Evolutionary conservation across 257 asterid species (phyloP).

Genomic region (Nicotiana knightiana): DNA sequence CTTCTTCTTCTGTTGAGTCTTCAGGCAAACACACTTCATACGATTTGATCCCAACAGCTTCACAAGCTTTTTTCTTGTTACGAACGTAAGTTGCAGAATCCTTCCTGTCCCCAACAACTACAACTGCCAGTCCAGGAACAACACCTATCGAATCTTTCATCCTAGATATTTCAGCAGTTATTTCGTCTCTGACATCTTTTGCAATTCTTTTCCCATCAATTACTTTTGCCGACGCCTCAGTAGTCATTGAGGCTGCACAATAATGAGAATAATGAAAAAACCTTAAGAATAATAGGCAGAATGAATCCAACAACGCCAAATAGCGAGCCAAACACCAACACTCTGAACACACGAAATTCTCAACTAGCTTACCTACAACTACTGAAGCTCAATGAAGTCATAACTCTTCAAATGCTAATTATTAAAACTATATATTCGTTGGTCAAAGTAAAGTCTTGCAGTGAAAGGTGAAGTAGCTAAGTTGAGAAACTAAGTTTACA

Average conservation of each 20-base stretch:
- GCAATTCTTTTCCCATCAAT: slow-evolving; percentile 80
- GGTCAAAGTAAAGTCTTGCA: not conserved
- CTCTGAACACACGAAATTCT: not conserved
- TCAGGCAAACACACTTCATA: slow-evolving; percentile 75
- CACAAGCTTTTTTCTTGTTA: slow-evolving; percentile 89
- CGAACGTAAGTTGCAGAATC: slow-evolving; percentile 94
- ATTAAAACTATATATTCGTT: not conserved
- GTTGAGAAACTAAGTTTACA: not conserved
- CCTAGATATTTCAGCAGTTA: slow-evolving; percentile 54
- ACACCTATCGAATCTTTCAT: slow-evolving; percentile 79
- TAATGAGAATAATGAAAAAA: not conserved
- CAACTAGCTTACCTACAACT: not conserved
- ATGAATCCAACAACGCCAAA: not conserved
- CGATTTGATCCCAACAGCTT: slow-evolving; percentile 71
- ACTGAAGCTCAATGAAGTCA: not conserved
- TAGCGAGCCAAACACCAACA: not conserved
- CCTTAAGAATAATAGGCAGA: not conserved
- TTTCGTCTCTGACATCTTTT: slow-evolving; percentile 72
- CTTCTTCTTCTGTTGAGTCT: slow-evolving; percentile 66
- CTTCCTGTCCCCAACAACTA: slow-evolving; percentile 88
- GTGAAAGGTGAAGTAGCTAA: not conserved
- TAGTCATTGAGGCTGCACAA: slow-evolving; percentile 48
- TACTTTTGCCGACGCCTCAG: slow-evolving; percentile 47
- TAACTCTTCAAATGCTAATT: not conserved
- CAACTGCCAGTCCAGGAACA: slow-evolving; percentile 91